Evolutionary conservation across 352 stramenopile species (phyloP).

Genomic region (Globisporangium alternatum): DNA sequence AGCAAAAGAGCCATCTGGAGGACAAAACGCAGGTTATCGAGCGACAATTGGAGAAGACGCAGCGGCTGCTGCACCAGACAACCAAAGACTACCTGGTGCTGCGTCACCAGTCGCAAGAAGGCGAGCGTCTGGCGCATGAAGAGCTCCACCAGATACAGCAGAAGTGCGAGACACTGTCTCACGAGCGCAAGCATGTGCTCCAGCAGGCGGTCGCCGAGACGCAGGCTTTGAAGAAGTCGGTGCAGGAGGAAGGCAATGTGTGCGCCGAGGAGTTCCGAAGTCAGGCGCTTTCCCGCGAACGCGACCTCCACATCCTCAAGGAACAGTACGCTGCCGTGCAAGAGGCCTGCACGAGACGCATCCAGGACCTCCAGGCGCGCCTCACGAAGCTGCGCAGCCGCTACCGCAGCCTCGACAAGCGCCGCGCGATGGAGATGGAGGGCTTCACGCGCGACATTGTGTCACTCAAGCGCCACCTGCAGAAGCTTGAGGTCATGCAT

Average conservation of each 20-base stretch:
- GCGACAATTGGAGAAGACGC: slow-evolving; percentile 48
- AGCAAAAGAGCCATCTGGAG: slow-evolving; percentile 34
- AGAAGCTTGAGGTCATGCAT: slow-evolving; percentile 69
- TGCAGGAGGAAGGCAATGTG: slow-evolving; percentile 54
- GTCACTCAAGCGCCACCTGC: slow-evolving; percentile 56
- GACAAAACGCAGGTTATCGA: slow-evolving; percentile 36
- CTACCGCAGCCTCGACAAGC: slow-evolving; percentile 62
- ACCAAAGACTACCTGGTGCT: slow-evolving; percentile 79
- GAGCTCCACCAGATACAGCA: slow-evolving; percentile 43
- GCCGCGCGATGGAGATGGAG: slow-evolving; percentile 82
- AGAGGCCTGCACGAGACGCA: slow-evolving; percentile 60
- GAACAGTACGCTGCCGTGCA: slow-evolving; percentile 79
- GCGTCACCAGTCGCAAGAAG: slow-evolving; percentile 62
- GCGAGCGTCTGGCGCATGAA: slow-evolving; percentile 56
- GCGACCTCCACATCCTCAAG: slow-evolving; percentile 68
- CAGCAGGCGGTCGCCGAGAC: slow-evolving; percentile 47
- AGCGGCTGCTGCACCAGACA: slow-evolving; percentile 60
- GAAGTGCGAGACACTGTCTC: slow-evolving; percentile 32
- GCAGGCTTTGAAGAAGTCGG: slow-evolving; percentile 37
- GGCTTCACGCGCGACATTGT: slow-evolving; percentile 71
- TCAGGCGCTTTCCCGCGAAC: slow-evolving; percentile 54
- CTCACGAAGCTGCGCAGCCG: slow-evolving; percentile 56
- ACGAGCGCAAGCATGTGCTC: slow-evolving; percentile 39
- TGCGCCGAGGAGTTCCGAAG: slow-evolving; percentile 52
- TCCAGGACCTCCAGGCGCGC: slow-evolving; percentile 66